phyloP scores from a whole-genome alignment of 1,284 basidiomycete genomes.

The Austroboletus niveus region DNA sequence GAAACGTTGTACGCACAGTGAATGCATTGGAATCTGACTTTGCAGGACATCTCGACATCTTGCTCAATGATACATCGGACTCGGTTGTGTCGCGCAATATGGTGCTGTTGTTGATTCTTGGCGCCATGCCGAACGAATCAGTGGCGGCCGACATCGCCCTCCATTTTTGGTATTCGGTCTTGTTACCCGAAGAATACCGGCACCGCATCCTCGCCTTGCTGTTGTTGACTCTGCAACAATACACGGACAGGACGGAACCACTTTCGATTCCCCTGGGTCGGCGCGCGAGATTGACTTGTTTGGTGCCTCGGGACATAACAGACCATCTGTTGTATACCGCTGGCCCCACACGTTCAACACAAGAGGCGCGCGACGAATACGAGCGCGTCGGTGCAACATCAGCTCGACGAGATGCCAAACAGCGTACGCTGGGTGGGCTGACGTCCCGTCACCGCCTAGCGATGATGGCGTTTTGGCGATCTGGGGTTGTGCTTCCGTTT shows the following conservation, averaged over 20 bases:
- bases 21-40: slow-evolving; percentile 24
- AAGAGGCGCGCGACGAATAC: slow-evolving; percentile 22
- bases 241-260: slow-evolving; percentile 13
- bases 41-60: slow-evolving; percentile 21
- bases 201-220: slow-evolving; percentile 19
- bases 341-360: slow-evolving; percentile 23
- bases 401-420: slow-evolving; percentile 33
- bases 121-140: slow-evolving; percentile 24
- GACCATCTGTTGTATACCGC: slow-evolving; percentile 30
- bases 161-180: slow-evolving; percentile 44
- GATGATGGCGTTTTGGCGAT: slow-evolving; percentile 37
- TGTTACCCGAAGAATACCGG: slow-evolving; percentile 35
- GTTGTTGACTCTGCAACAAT: slow-evolving; percentile 14
- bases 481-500: slow-evolving; percentile 43
- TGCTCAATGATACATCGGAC: slow-evolving; percentile 37
- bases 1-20: slow-evolving; percentile 24
- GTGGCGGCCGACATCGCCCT: slow-evolving; percentile 41
- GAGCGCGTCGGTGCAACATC: slow-evolving; percentile 25
- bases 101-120: slow-evolving; percentile 38
- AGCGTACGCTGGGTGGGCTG: slow-evolving; percentile 31
- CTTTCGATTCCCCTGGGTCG: slow-evolving; percentile 19
- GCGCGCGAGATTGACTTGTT: slow-evolving; percentile 21
- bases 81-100: slow-evolving; percentile 34
- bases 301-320: slow-evolving; percentile 31
- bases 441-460: slow-evolving; percentile 41